Percentiles rank a stretch among this genome's conserved stretches.
Evolutionary conservation across 2,329 filamentous ascomycete species (phyloP).

Genomic region (Scytalidium sp.): DNA sequence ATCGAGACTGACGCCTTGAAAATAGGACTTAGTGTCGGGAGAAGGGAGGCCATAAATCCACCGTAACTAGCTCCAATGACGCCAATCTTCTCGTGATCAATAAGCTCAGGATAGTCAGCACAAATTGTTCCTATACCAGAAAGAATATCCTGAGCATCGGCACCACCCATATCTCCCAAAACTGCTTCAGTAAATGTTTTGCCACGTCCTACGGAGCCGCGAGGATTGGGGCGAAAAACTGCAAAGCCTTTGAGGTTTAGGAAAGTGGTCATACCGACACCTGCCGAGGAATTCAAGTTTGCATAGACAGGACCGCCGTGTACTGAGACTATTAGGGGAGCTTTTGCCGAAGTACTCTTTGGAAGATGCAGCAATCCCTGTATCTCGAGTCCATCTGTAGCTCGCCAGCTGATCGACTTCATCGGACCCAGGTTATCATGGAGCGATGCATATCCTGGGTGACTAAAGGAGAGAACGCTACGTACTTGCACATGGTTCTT

Average conservation of each 20-base stretch:
- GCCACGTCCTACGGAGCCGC: not conserved
- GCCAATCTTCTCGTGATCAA: not conserved
- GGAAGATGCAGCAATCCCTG: not conserved
- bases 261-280: not conserved
- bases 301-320: conserved; percentile 1
- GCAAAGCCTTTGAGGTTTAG: conserved; percentile 1
- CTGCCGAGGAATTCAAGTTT: not conserved
- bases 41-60: conserved; percentile 1
- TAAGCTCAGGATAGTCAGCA: not conserved
- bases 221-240: not conserved
- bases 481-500: not conserved
- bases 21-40: conserved; percentile 1
- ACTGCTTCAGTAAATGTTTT: conserved; percentile 1
- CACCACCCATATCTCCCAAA: conserved; percentile 1
- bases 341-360: not conserved
- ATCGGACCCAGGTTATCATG: not conserved
- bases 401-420: not conserved
- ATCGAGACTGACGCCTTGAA: conserved; percentile 1
- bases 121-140: not conserved
- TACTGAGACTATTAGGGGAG: not conserved
- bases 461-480: conserved; percentile 51
- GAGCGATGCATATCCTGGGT: conserved; percentile 56
- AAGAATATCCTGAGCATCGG: not conserved
- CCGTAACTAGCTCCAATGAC: conserved; percentile 2
- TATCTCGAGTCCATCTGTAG: not conserved